Evolutionary conservation across 2,329 filamentous ascomycete genomes (phyloP).

Genomic region (Exophiala lecanii-corni): DNA sequence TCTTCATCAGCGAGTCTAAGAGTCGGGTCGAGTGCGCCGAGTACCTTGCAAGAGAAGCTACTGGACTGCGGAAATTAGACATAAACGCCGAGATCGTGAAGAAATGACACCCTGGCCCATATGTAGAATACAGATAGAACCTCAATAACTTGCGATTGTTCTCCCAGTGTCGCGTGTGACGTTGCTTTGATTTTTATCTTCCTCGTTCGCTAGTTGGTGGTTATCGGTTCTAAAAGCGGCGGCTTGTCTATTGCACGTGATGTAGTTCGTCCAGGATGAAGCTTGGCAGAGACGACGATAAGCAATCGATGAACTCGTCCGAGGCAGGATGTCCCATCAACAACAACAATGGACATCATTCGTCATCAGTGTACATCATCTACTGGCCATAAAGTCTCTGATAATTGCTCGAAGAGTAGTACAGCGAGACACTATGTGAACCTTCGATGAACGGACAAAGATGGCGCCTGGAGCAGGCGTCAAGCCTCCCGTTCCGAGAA

Average conservation of each 20-base stretch:
- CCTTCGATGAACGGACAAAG: constrained; percentile 3
- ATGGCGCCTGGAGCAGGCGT: constrained; percentile 4
- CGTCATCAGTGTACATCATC: not conserved
- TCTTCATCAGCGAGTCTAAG: constrained; percentile 29
- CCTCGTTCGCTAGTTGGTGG: not conserved
- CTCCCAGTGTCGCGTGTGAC: not conserved
- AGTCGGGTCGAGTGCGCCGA: constrained; percentile 7
- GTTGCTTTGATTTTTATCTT: not conserved
- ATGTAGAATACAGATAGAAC: constrained; percentile 2
- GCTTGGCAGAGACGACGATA: constrained; percentile 3
- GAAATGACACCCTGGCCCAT: constrained; percentile 1
- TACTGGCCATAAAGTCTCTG: constrained; percentile 1
- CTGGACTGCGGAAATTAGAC: constrained; percentile 3
- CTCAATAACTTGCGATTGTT: not conserved
- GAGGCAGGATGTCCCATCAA: not conserved
- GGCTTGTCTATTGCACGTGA: too few species aligned
- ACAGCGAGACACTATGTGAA: constrained; percentile 3
- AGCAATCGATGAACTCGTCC: constrained; percentile 2
- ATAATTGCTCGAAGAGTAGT: not conserved
- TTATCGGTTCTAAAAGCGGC: not conserved
- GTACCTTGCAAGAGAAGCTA: constrained; percentile 8
- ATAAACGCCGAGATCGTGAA: not conserved
- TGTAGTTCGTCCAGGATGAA: too few species aligned
- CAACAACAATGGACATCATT: constrained; percentile 1
- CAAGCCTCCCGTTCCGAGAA: constrained; percentile 6